Percentiles rank a stretch among this genome's conserved stretches.
Conservation (phyloP, 2,329 filamentous ascomycete species). For the Tolypocladium ophioglossoides region DNA sequence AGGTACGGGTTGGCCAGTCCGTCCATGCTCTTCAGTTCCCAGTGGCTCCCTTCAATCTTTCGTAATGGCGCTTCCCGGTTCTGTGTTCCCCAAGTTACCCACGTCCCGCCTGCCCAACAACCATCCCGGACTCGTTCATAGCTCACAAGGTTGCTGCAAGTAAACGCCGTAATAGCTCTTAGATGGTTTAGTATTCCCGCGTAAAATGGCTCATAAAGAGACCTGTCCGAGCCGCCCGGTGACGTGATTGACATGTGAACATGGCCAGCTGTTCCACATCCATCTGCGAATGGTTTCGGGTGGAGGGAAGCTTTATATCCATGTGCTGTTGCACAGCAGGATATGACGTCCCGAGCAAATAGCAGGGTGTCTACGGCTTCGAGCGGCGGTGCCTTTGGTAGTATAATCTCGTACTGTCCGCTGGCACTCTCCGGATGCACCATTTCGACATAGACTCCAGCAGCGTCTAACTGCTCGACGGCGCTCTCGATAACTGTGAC, state of each 20-base stretch:
- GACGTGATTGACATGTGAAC: constrained; percentile 58
- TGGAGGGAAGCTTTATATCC: constrained; percentile 61
- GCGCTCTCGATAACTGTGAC: constrained; percentile 56
- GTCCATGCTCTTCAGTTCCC: constrained; percentile 72
- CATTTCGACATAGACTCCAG: constrained; percentile 58
- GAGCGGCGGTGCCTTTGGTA: constrained; percentile 52
- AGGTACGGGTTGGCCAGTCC: constrained; percentile 73
- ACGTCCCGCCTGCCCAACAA: constrained; percentile 69
- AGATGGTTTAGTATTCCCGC: constrained; percentile 60
- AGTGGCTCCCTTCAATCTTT: constrained; percentile 55
- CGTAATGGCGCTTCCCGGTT: constrained; percentile 69
- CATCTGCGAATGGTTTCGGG: constrained; percentile 52
- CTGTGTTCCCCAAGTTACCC: constrained; percentile 72
- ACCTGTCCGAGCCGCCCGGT: constrained; percentile 22
- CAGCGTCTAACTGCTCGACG: constrained; percentile 43
- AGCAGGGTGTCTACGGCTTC: constrained; percentile 62
- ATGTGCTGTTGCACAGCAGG: constrained; percentile 49
- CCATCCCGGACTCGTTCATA: constrained; percentile 60
- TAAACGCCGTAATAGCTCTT: constrained; percentile 56
- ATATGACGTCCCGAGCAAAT: constrained; percentile 59
- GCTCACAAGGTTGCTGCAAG: constrained; percentile 52
- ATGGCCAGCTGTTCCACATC: constrained; percentile 56
- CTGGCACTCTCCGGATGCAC: constrained; percentile 64
- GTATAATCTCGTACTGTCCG: constrained; percentile 69
- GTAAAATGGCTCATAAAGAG: constrained; percentile 56